A percentile compares a stretch with the other conserved stretches of the same genome.
These are phyloP conservation scores for Zoysia japonica DNA, from an alignment of 176 grass and related monocot genomes.

Conservation along the genomic window DNA sequence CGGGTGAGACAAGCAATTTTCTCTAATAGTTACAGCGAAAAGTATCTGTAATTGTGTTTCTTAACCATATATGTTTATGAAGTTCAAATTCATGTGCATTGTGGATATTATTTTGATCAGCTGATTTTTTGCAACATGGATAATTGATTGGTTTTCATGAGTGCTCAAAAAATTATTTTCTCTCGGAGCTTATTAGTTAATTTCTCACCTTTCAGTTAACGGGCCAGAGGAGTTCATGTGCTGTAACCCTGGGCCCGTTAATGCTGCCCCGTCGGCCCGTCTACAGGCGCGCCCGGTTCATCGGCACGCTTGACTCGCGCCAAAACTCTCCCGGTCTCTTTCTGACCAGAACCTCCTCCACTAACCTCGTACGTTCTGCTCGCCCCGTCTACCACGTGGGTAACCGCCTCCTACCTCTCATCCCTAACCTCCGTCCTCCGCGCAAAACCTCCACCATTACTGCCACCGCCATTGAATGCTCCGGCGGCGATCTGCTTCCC, in stretches of 20 bases:
- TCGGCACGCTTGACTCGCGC: neutral
- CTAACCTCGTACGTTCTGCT: neutral
- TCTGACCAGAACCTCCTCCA: neutral
- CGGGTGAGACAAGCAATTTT: too few species aligned
- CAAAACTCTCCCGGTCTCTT: neutral
- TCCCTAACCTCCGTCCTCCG: conserved; percentile 1
- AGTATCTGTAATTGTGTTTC: neutral
- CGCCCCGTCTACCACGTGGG: neutral
- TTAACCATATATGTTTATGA: neutral
- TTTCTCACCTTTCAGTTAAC: too few species aligned
- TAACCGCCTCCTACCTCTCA: neutral
- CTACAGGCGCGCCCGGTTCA: neutral
- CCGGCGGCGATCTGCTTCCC: neutral
- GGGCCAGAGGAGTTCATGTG: too few species aligned
- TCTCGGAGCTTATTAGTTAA: too few species aligned
- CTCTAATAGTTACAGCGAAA: neutral
- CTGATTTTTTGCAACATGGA: too few species aligned
- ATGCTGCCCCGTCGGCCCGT: neutral
- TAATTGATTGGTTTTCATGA: too few species aligned
- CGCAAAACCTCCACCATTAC: neutral
- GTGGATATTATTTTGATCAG: neutral
- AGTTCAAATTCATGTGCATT: neutral
- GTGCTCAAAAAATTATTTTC: too few species aligned
- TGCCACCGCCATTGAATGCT: conserved; percentile 25
- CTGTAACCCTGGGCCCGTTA: too few species aligned